Evolutionary conservation across 805 yeast genomes (phyloP), one percentile per base, ranked within the genome.

Genomic region (Metschnikowia sp.): DNA sequence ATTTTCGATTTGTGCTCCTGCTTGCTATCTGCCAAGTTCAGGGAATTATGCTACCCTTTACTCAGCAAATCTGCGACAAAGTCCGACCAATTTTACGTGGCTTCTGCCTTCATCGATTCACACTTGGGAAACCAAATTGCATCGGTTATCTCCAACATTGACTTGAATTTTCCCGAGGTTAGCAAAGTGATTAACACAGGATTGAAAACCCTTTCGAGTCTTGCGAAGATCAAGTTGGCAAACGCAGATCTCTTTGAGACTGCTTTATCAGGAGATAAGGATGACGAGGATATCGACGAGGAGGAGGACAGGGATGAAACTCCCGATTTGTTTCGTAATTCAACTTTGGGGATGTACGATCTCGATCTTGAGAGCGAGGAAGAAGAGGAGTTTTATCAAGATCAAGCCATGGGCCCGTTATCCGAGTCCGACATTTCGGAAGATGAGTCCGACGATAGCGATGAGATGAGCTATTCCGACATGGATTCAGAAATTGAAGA

Each of bases 301-400:
- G 81, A 77, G 28, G 88, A 84, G 33, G 69, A 73, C 29, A 61
- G 76, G 30, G 95, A 86, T 44, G 92, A 88, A 44, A 80, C 90
- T 0, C 90, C 96, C 0, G 91, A 91, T 62, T 71, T 91, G 59
- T 82, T 92, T 65, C 74, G 85, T 35, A 91, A 94, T 61, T 91
- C 97, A 0, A 88, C 97, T 0, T 72, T 92, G 36, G 97, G 97
- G 1, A 91, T 92, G 95, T 92, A 86, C 62, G 97, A 92, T 57
- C 83, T 87, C 35, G 94, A 84, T 43, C 76, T 79, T 32, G 85
- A 81, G 52, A 79, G 79, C 38, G 86, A 82, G 32, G 85, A 79
- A 10, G 83, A 78, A 8, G 80, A 72, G n/a, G 79, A 75, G 26
- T 65, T 59, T 39, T 65, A 62, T 36, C 69, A n/a, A 36, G 72